A percentile compares a stretch with the other conserved stretches of the same genome.
Evolutionary conservation across 192 early-diverging fungal species (phyloP).

Genomic region (Hyaloraphidium curvatum): DNA sequence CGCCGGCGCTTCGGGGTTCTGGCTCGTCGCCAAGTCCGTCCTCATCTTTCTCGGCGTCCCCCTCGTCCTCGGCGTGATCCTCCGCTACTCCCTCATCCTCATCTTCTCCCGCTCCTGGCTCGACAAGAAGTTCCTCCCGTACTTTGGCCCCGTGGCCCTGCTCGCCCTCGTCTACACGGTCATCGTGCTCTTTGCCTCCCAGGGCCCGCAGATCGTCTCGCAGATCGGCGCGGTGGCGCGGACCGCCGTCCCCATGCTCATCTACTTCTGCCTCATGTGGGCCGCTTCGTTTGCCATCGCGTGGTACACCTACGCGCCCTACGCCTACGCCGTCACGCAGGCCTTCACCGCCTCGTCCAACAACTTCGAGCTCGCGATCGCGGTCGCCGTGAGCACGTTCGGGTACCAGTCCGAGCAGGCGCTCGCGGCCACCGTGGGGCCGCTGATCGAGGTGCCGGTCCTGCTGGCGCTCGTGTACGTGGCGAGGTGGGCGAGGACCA

Average conservation of each 20-base stretch:
- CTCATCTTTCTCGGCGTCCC: slow-evolving; percentile 50
- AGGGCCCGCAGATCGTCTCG: slow-evolving; percentile 34
- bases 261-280: slow-evolving; percentile 42
- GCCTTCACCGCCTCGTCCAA: slow-evolving; percentile 44
- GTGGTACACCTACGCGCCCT: slow-evolving; percentile 16
- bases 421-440: slow-evolving; percentile 40
- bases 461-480: slow-evolving; percentile 30
- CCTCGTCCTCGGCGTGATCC: slow-evolving; percentile 23
- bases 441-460: slow-evolving; percentile 52
- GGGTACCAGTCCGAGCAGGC: slow-evolving; percentile 43
- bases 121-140: slow-evolving; percentile 28
- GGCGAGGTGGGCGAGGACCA: not conserved
- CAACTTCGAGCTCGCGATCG: slow-evolving; percentile 61
- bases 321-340: slow-evolving; percentile 28
- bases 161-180: slow-evolving; percentile 46
- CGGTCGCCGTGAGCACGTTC: slow-evolving; percentile 41
- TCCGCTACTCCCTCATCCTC: slow-evolving; percentile 6
- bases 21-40: slow-evolving; percentile 20
- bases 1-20: too few relatives aligned
- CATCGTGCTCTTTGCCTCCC: slow-evolving; percentile 41
- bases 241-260: slow-evolving; percentile 34
- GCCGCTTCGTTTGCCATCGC: slow-evolving; percentile 21
- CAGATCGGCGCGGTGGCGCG: slow-evolving; percentile 39
- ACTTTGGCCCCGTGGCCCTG: slow-evolving; percentile 30
- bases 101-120: slow-evolving; percentile 23